Evolutionary conservation across 169 alveolate species (phyloP).

Genomic region (Eimeria acervulina): DNA sequence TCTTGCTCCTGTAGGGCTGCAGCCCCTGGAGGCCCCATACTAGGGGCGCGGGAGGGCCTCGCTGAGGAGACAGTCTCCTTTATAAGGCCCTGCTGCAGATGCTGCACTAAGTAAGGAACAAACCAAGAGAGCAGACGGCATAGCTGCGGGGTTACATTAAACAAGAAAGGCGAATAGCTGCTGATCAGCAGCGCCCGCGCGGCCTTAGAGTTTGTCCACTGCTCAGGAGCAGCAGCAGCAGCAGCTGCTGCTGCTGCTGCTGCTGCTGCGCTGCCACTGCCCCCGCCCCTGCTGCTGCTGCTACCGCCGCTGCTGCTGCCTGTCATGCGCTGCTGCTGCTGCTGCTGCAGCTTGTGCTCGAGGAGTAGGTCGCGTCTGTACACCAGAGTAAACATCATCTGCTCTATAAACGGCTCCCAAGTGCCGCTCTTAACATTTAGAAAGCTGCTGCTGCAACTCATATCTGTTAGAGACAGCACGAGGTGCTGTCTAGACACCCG

Average conservation of each 20-base stretch:
- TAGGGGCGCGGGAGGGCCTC: constrained; percentile 32
- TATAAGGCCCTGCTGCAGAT: constrained; percentile 68
- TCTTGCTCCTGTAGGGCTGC: not conserved
- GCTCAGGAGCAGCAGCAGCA: constrained; percentile 70
- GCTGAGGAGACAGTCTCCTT: constrained; percentile 35
- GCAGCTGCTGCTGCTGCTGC: constrained; percentile 66
- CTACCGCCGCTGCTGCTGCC: constrained; percentile 62
- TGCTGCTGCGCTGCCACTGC: constrained; percentile 14
- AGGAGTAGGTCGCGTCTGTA: constrained; percentile 72
- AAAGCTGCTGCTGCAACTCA: constrained; percentile 58
- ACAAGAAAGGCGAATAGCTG: constrained; percentile 87
- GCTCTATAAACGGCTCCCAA: constrained; percentile 82
- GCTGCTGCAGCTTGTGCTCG: constrained; percentile 50
- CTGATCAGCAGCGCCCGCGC: constrained; percentile 89
- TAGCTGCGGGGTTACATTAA: constrained; percentile 92
- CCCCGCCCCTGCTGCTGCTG: constrained; percentile 2
- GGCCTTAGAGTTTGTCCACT: constrained; percentile 86
- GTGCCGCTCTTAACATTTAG: constrained; percentile 73
- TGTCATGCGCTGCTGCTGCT: constrained; percentile 56
- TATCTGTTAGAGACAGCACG: constrained; percentile 54
- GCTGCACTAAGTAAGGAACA: constrained; percentile 88
- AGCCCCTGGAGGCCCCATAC: not conserved
- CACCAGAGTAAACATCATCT: constrained; percentile 24
- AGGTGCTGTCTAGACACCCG: constrained; percentile 55
- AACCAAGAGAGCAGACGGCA: constrained; percentile 90